Evolutionary conservation across 495 filamentous ascomycete species (phyloP).

Genomic region (Parachaetomium inaequale): DNA sequence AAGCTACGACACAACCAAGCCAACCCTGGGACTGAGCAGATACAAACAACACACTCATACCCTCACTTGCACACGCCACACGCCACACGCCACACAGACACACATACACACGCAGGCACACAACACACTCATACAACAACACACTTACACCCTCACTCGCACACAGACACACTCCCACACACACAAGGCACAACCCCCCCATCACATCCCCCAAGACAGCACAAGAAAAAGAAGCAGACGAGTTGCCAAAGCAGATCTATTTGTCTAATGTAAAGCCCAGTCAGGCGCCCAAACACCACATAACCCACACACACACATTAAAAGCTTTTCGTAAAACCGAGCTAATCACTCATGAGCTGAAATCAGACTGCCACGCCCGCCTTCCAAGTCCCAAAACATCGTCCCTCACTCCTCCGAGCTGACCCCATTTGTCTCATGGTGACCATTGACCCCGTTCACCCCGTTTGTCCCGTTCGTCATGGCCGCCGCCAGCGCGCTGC

Average conservation of each 20-base stretch:
- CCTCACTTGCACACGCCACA: too few relatives aligned
- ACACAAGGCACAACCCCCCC: neutral
- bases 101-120: too few relatives aligned
- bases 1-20: too few relatives aligned
- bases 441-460: neutral
- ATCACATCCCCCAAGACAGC: neutral
- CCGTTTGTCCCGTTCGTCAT: constrained; percentile 8
- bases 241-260: neutral
- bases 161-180: neutral
- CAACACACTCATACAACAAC: too few relatives aligned
- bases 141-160: too few relatives aligned
- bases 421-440: neutral
- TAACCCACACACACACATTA: constrained; percentile 1
- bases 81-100: too few relatives aligned
- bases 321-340: neutral
- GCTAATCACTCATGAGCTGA: neutral
- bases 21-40: too few relatives aligned
- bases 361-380: neutral
- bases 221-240: neutral
- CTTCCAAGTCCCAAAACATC: neutral
- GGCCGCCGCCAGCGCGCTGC: constrained; percentile 1
- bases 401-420: constrained; percentile 5
- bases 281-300: neutral
- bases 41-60: too few relatives aligned
- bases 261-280: constrained; percentile 3